These are phyloP conservation scores for Apodospora peruviana DNA, from an alignment of 495 filamentous ascomycete species.

Conservation along the genomic window DNA sequence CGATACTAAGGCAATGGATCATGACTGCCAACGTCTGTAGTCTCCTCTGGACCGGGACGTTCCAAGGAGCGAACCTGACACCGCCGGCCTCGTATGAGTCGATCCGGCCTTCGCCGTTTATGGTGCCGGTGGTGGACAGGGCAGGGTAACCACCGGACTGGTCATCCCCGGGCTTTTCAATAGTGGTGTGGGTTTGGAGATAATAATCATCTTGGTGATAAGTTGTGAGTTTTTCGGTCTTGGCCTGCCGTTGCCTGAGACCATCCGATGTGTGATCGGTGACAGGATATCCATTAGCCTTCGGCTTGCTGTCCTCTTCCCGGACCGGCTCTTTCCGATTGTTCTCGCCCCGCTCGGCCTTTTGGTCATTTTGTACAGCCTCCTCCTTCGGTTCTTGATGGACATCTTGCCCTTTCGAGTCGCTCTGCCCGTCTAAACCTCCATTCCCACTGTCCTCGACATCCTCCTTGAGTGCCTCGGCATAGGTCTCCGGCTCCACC, in stretches of 20 bases:
- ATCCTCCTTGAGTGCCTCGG: conserved; percentile 1
- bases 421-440: background rate
- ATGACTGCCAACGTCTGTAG: conserved; percentile 85
- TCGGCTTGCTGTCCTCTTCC: background rate
- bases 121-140: conserved; percentile 1
- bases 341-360: background rate
- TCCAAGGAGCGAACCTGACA: conserved; percentile 80
- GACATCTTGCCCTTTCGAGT: background rate
- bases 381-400: background rate
- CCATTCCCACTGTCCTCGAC: background rate
- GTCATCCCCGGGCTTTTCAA: background rate
- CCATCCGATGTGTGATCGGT: background rate
- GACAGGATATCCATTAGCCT: background rate
- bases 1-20: conserved; percentile 77
- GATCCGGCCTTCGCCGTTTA: background rate
- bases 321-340: too few species aligned
- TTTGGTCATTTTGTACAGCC: background rate
- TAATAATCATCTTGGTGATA: too few species aligned
- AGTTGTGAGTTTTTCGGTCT: too few species aligned
- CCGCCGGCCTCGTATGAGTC: conserved; percentile 24
- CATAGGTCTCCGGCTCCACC: background rate
- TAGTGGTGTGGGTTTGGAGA: too few species aligned
- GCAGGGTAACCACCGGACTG: conserved; percentile 11
- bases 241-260: background rate
- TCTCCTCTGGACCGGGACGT: conserved; percentile 77